phyloP scores from a whole-genome alignment of 2,329 filamentous ascomycete species.

The Penicillium polonicum region DNA sequence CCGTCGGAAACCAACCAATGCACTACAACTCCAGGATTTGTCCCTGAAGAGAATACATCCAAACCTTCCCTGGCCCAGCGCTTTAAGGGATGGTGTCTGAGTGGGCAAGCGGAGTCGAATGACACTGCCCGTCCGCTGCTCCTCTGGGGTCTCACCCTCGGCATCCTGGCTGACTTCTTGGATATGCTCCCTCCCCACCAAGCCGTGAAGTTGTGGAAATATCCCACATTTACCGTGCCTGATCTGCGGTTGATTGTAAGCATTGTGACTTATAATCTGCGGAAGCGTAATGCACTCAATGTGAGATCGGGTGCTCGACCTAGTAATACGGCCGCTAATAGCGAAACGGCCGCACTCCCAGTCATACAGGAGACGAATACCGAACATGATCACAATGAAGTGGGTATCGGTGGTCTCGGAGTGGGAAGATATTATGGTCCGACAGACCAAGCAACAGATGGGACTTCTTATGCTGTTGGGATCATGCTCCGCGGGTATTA shows the following conservation, averaged over 20 bases:
- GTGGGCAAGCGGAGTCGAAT: slow-evolving; percentile 29
- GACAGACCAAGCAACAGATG: slow-evolving; percentile 25
- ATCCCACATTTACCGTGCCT: slow-evolving; percentile 65
- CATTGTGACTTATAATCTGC: slow-evolving; percentile 59
- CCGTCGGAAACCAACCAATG: slow-evolving; percentile 63
- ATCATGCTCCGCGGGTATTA: slow-evolving; percentile 48
- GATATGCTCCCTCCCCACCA: slow-evolving; percentile 65
- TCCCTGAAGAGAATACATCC: slow-evolving; percentile 36
- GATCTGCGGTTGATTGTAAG: slow-evolving; percentile 62
- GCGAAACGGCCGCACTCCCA: slow-evolving; percentile 35
- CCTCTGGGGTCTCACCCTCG: slow-evolving; percentile 68
- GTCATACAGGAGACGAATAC: slow-evolving; percentile 21
- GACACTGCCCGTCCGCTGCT: slow-evolving; percentile 52
- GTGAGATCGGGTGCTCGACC: slow-evolving; percentile 34
- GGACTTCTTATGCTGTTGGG: slow-evolving; percentile 39
- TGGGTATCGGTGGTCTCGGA: slow-evolving; percentile 41
- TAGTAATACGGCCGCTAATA: slow-evolving; percentile 34
- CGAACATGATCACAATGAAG: slow-evolving; percentile 34
- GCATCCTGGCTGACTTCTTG: slow-evolving; percentile 66
- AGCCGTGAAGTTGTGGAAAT: slow-evolving; percentile 63
- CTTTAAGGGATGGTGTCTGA: slow-evolving; percentile 30
- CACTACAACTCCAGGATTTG: slow-evolving; percentile 53
- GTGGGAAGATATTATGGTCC: slow-evolving; percentile 36
- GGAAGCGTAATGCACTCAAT: slow-evolving; percentile 48
- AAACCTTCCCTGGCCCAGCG: slow-evolving; percentile 25